Conservation (phyloP, 2,329 filamentous ascomycete species). For the Uncinocarpus reesii region DNA sequence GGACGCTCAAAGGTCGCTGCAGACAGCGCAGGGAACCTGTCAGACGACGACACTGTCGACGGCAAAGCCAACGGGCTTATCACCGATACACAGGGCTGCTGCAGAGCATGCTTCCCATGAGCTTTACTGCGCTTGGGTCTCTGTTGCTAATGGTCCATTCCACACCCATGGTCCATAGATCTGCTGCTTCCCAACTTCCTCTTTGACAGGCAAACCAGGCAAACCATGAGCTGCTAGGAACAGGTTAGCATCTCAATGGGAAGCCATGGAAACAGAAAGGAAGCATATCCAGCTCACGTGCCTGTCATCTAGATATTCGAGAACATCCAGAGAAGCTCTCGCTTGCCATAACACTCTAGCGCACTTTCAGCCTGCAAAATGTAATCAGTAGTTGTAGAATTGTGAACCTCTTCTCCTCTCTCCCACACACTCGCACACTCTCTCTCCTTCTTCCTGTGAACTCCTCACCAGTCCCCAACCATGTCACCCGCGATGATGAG, state of each 20-base stretch:
- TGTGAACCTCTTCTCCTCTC: not conserved
- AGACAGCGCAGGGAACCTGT: too few relatives aligned
- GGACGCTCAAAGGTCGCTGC: too few relatives aligned
- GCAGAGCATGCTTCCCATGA: too few relatives aligned
- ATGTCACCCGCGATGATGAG: too few relatives aligned
- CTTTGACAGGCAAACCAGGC: not conserved
- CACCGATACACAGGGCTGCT: too few relatives aligned
- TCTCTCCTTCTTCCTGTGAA: not conserved
- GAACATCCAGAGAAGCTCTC: slow-evolving; percentile 4
- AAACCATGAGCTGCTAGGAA: not conserved
- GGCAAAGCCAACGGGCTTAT: too few relatives aligned
- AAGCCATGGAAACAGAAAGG: not conserved
- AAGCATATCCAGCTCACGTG: not conserved
- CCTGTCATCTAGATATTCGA: not conserved
- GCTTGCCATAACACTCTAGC: slow-evolving; percentile 7
- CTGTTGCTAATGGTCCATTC: too few relatives aligned
- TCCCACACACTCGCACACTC: not conserved
- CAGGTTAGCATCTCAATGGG: not conserved
- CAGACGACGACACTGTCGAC: too few relatives aligned
- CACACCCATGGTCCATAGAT: too few relatives aligned
- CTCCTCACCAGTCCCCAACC: not conserved
- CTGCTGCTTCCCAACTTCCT: not conserved
- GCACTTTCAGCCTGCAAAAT: not conserved
- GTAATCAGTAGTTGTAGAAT: slow-evolving; percentile 3
- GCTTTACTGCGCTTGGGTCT: too few relatives aligned